These are phyloP conservation scores for Eucalyptus paniculata DNA, from an alignment of 345 rosid species.

Conservation along the genomic window DNA sequence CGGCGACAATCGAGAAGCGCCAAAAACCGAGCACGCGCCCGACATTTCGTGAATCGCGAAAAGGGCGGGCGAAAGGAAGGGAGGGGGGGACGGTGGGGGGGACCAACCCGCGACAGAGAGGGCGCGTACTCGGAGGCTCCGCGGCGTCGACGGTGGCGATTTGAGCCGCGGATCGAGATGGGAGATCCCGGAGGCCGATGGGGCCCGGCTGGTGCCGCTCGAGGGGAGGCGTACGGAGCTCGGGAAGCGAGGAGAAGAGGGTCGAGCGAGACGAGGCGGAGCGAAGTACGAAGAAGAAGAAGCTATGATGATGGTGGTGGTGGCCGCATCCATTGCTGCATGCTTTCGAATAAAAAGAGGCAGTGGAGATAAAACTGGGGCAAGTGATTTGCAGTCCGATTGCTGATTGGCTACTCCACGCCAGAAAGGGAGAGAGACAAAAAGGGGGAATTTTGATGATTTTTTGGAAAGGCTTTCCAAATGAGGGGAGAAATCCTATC, in stretches of 20 bases:
- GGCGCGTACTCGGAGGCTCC: not conserved
- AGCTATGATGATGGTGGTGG: not conserved
- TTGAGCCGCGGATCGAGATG: not conserved
- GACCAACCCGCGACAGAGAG: not conserved
- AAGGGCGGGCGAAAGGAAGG: not conserved
- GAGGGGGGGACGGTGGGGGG: not conserved
- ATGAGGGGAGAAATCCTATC: no score
- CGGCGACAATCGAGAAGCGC: not conserved
- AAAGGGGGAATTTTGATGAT: no score
- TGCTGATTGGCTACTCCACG: not conserved
- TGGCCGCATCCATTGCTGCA: not conserved
- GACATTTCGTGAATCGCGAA: not conserved
- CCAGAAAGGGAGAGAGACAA: not conserved
- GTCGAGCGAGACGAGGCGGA: not conserved
- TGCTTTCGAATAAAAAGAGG: not conserved
- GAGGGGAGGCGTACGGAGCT: not conserved
- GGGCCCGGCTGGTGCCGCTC: not conserved
- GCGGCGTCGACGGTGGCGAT: not conserved
- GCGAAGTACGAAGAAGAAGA: not conserved
- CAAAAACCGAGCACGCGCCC: not conserved
- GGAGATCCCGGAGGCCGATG: not conserved
- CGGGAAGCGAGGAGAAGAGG: not conserved
- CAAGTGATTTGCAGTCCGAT: not conserved
- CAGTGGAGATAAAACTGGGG: not conserved
- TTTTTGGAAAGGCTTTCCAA: no score